phyloP scores from a whole-genome alignment of 2,329 filamentous ascomycete species.

The Aspergillus sp. region DNA sequence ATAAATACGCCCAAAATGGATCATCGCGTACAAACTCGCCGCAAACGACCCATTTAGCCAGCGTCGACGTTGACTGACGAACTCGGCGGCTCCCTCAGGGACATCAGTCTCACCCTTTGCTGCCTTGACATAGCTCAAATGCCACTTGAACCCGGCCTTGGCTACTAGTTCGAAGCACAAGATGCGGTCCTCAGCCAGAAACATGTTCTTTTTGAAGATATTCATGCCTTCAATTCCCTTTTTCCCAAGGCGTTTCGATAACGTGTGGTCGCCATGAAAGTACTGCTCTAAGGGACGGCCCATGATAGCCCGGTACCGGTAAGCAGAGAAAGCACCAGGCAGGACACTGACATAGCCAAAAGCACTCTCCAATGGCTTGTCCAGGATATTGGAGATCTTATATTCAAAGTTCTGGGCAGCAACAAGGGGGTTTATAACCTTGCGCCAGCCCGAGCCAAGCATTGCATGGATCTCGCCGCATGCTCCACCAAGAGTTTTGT shows the following conservation, averaged over 20 bases:
- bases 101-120: conserved; percentile 99
- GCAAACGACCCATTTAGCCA: conserved; percentile 99
- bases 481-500: conserved; percentile 96
- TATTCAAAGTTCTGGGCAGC: conserved; percentile 99
- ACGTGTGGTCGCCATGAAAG: conserved; percentile 98
- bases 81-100: conserved; percentile 87
- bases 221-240: conserved; percentile 99
- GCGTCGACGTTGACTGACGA: conserved; percentile 95
- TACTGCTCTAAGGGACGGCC: conserved; percentile 95
- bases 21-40: conserved; percentile 91
- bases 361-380: conserved; percentile 94
- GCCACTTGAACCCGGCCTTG: conserved; percentile 98
- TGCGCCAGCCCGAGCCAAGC: conserved; percentile 85
- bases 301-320: conserved; percentile 97
- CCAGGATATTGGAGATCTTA: conserved; percentile 99
- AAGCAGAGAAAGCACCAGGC: conserved; percentile 99
- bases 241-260: conserved; percentile 91
- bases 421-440: conserved; percentile 90
- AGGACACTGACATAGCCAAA: conserved; percentile 98
- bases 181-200: conserved; percentile 99
- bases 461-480: conserved; percentile 99
- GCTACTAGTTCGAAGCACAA: conserved; percentile 98
- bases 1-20: conserved; percentile 99
- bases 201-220: conserved; percentile 99
- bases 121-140: conserved; percentile 96